Evolutionary conservation across 495 filamentous ascomycete species (phyloP).

Genomic region (Aspergillus carlsbadensis): DNA sequence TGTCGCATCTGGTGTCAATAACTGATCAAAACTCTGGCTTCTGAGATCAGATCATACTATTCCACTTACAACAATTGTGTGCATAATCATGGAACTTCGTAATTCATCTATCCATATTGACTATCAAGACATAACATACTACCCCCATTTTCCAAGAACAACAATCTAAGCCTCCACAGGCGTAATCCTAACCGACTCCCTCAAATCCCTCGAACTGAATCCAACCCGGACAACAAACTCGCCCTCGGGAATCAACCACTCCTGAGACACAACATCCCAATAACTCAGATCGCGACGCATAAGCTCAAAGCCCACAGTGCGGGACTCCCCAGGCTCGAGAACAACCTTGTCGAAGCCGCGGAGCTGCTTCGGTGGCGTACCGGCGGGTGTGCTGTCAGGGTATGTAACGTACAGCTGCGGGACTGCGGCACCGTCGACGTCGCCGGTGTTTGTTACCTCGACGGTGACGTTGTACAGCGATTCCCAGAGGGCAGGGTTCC

Average conservation of each 20-base stretch:
- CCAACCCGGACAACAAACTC: conserved; percentile 52
- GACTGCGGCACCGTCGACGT: conserved; percentile 53
- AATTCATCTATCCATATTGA: no score
- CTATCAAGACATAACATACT: no score
- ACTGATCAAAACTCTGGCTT: no score
- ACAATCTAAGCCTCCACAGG: background rate
- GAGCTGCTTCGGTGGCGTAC: conserved; percentile 55
- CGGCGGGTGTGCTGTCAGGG: conserved; percentile 23
- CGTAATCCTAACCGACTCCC: background rate
- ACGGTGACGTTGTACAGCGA: conserved; percentile 48
- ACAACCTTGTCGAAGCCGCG: conserved; percentile 65
- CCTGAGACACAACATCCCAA: conserved; percentile 62
- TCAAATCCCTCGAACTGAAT: conserved; percentile 10
- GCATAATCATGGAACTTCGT: no score
- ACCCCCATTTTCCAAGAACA: no score
- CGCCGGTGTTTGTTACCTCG: conserved; percentile 52
- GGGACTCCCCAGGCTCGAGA: conserved; percentile 40
- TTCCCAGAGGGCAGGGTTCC: conserved; percentile 60
- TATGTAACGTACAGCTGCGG: conserved; percentile 54
- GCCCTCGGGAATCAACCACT: conserved; percentile 53
- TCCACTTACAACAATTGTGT: no score
- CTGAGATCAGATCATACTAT: no score
- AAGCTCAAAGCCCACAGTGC: conserved; percentile 51
- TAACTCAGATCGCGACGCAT: conserved; percentile 65
- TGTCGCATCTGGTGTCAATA: no score